These are phyloP conservation scores for Iberis pinnata DNA, from an alignment of 345 rosid species.

Conservation along the genomic window DNA sequence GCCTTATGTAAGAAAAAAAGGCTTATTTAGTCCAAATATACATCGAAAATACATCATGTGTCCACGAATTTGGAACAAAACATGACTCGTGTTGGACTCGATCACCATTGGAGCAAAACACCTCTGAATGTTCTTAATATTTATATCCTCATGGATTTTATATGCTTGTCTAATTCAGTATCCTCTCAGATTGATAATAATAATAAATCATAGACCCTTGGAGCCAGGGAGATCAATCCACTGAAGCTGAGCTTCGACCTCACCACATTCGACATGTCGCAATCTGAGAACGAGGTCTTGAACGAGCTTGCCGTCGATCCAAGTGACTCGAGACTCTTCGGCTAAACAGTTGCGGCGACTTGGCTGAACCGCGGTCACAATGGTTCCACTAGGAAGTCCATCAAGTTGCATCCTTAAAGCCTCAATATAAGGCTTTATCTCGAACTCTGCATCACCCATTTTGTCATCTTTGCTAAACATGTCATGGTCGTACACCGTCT, in stretches of 20 bases:
- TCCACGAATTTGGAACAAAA: too few species aligned
- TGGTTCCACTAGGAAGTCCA: constrained; percentile 52
- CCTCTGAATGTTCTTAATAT: too few species aligned
- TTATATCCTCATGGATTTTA: too few species aligned
- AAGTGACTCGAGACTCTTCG: constrained; percentile 50
- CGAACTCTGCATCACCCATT: constrained; percentile 91
- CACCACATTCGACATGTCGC: constrained; percentile 82
- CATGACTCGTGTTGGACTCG: too few species aligned
- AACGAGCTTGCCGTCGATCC: constrained; percentile 43
- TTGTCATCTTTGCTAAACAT: constrained; percentile 76
- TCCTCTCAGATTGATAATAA: too few species aligned
- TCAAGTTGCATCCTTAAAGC: constrained; percentile 54
- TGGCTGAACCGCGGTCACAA: constrained; percentile 46
- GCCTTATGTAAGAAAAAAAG: too few species aligned
- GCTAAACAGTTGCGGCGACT: constrained; percentile 59
- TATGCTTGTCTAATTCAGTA: too few species aligned
- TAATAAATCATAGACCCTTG: constrained; percentile 35
- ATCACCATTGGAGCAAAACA: too few species aligned
- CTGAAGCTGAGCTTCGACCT: constrained; percentile 71
- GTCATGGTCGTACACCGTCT: constrained; percentile 87
- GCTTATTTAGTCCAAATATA: too few species aligned
- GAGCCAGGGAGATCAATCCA: constrained; percentile 85
- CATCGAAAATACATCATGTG: too few species aligned
- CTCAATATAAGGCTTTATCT: constrained; percentile 50
- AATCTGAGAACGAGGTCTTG: constrained; percentile 66